A percentile compares a stretch with the other conserved stretches of the same genome.
phyloP scores from a whole-genome alignment of 139 green algal genomes.

The Microglena sp. region DNA sequence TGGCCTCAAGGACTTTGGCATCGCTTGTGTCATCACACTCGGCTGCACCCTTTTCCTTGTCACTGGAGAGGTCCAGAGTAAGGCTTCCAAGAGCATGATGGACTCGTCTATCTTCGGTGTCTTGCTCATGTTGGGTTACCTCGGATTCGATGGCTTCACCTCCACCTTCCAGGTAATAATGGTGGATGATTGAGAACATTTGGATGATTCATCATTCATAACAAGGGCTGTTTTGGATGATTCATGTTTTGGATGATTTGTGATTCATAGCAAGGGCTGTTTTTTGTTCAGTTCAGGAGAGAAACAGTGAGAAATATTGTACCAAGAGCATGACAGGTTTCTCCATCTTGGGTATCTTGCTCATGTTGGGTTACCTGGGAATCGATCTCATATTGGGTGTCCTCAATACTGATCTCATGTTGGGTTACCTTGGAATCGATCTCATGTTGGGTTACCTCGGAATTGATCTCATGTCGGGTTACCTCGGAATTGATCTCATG shows the following conservation, averaged over 20 bases:
- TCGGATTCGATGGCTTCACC: slow-evolving; percentile 95
- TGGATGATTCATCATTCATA: slow-evolving; percentile 19
- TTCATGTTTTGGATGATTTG: slow-evolving; percentile 11
- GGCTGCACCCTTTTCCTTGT: slow-evolving; percentile 82
- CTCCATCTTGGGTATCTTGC: too few species aligned
- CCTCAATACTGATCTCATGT: too few species aligned
- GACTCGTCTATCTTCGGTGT: slow-evolving; percentile 12
- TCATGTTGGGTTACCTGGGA: too few species aligned
- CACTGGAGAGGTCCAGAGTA: slow-evolving; percentile 38
- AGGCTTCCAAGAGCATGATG: slow-evolving; percentile 13
- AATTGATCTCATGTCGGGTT: too few species aligned
- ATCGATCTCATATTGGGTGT: too few species aligned
- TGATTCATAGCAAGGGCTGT: not conserved
- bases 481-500: too few species aligned
- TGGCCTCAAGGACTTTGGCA: slow-evolving; percentile 61
- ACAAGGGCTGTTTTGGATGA: slow-evolving; percentile 37
- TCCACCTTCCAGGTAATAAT: slow-evolving; percentile 95
- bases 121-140: slow-evolving; percentile 87
- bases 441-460: too few species aligned
- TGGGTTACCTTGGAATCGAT: too few species aligned
- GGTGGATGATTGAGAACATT: slow-evolving; percentile 28
- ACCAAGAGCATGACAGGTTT: too few species aligned
- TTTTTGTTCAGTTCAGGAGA: too few species aligned
- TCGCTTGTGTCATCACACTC: slow-evolving; percentile 65
- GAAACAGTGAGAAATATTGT: not conserved